phyloP scores from a whole-genome alignment of 139 green algal species.

The Marvania coccoides region DNA sequence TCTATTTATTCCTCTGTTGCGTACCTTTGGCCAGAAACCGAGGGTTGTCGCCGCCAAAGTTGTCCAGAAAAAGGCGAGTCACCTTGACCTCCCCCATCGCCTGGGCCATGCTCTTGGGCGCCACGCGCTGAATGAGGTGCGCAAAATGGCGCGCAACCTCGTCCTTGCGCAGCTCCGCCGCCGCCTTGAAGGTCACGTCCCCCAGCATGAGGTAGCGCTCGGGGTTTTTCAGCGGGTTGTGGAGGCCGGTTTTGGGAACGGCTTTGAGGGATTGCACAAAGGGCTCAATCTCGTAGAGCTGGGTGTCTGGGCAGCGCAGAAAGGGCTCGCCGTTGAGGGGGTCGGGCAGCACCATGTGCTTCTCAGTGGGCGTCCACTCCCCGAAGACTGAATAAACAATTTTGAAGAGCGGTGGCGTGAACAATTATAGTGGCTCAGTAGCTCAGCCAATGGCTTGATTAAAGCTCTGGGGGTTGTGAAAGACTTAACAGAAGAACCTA shows the following conservation, averaged over 20 bases:
- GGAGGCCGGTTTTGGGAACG: constrained; percentile 77
- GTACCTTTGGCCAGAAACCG: constrained; percentile 81
- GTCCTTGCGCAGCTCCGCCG: constrained; percentile 59
- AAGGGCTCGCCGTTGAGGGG: constrained; percentile 76
- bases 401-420: no score
- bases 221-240: constrained; percentile 91
- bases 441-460: no score
- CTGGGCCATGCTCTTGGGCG: constrained; percentile 78
- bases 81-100: constrained; percentile 79
- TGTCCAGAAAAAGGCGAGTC: constrained; percentile 89
- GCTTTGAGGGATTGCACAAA: constrained; percentile 69
- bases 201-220: constrained; percentile 88
- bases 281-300: constrained; percentile 45
- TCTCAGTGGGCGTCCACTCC: constrained; percentile 42
- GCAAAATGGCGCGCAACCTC: constrained; percentile 83
- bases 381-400: no score
- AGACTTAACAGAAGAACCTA: no score
- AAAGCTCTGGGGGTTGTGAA: no score
- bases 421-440: no score
- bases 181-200: constrained; percentile 64
- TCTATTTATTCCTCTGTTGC: no score
- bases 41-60: constrained; percentile 87
- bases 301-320: constrained; percentile 59
- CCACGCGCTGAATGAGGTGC: constrained; percentile 80
- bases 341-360: constrained; percentile 56